phyloP scores from a whole-genome alignment of 495 filamentous ascomycete genomes.

The Pseudevernia furfuracea region DNA sequence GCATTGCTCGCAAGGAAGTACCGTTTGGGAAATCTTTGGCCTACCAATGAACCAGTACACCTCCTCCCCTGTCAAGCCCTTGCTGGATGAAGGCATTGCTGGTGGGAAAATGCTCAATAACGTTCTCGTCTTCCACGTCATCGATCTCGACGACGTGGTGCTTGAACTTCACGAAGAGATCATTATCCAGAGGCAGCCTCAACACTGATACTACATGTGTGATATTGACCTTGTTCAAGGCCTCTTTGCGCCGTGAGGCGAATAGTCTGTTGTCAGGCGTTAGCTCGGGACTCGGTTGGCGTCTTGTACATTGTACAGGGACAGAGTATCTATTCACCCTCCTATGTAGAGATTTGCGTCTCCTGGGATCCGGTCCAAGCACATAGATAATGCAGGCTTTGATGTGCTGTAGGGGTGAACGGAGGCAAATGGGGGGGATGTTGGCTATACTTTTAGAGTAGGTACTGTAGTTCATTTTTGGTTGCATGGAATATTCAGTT shows the following conservation, averaged over 20 bases:
- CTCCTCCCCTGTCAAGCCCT: slow-evolving; percentile 58
- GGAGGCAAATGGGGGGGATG: not conserved
- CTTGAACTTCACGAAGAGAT: slow-evolving; percentile 49
- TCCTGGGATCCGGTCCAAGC: slow-evolving; percentile 54
- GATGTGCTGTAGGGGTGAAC: slow-evolving; percentile 1
- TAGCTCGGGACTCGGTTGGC: slow-evolving; percentile 5
- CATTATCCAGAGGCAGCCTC: slow-evolving; percentile 47
- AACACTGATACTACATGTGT: slow-evolving; percentile 88
- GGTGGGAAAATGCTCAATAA: slow-evolving; percentile 68
- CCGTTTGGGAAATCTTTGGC: slow-evolving; percentile 20
- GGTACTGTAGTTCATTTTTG: not conserved
- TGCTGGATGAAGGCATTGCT: slow-evolving; percentile 76
- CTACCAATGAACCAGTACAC: slow-evolving; percentile 71
- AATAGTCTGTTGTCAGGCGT: slow-evolving; percentile 48
- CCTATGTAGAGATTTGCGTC: slow-evolving; percentile 71
- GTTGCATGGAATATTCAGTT: not conserved
- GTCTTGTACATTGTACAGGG: not conserved
- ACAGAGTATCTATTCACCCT: slow-evolving; percentile 56
- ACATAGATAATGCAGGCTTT: slow-evolving; percentile 27
- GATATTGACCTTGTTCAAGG: slow-evolving; percentile 63
- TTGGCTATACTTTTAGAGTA: not conserved
- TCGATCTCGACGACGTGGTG: slow-evolving; percentile 78
- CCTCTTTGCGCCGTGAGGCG: slow-evolving; percentile 57
- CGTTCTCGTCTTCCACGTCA: slow-evolving; percentile 78
- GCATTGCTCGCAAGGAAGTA: slow-evolving; percentile 7